A percentile compares a stretch with the other conserved stretches of the same genome.
Evolutionary conservation across 192 early-diverging fungal species (phyloP).

Genomic region (Phlyctochytrium bullatum): DNA sequence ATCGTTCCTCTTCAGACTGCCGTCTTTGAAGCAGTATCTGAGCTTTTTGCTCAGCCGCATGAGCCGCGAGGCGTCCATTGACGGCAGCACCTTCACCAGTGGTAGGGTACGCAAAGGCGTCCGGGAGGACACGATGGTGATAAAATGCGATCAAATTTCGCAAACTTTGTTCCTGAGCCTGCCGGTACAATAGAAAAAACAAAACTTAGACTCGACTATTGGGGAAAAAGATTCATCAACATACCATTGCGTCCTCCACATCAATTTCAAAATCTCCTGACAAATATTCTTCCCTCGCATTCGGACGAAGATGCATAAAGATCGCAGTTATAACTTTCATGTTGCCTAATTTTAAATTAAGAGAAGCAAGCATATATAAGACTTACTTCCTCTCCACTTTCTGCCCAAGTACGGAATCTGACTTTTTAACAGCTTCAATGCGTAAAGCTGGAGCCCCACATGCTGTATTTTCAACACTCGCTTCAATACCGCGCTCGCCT

Average conservation of each 20-base stretch:
- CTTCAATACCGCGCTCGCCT: slow-evolving; percentile 78
- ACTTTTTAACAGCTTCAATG: slow-evolving; percentile 76
- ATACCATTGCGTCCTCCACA: slow-evolving; percentile 69
- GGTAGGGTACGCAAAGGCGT: neutral
- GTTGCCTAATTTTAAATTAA: slow-evolving; percentile 44
- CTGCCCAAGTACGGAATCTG: slow-evolving; percentile 77
- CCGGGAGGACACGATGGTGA: slow-evolving; percentile 49
- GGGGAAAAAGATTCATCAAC: too few species aligned
- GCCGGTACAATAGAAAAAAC: neutral
- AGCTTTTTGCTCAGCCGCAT: too few species aligned
- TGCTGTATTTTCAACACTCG: slow-evolving; percentile 71
- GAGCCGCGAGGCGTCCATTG: too few species aligned
- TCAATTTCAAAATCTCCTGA: slow-evolving; percentile 68
- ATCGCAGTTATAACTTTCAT: slow-evolving; percentile 80
- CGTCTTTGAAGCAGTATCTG: too few species aligned
- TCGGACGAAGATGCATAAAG: slow-evolving; percentile 60
- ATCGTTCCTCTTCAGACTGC: too few species aligned
- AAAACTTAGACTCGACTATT: neutral
- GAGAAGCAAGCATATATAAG: slow-evolving; percentile 8
- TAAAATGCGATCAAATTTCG: slow-evolving; percentile 60
- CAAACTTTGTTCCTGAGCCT: slow-evolving; percentile 69
- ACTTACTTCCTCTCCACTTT: slow-evolving; percentile 72
- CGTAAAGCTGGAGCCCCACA: slow-evolving; percentile 63
- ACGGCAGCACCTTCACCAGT: too few species aligned
- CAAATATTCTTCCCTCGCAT: slow-evolving; percentile 69